Base-by-base conservation (phyloP, 2,329 filamentous ascomycete genomes). In the Claviceps sp. region DNA sequence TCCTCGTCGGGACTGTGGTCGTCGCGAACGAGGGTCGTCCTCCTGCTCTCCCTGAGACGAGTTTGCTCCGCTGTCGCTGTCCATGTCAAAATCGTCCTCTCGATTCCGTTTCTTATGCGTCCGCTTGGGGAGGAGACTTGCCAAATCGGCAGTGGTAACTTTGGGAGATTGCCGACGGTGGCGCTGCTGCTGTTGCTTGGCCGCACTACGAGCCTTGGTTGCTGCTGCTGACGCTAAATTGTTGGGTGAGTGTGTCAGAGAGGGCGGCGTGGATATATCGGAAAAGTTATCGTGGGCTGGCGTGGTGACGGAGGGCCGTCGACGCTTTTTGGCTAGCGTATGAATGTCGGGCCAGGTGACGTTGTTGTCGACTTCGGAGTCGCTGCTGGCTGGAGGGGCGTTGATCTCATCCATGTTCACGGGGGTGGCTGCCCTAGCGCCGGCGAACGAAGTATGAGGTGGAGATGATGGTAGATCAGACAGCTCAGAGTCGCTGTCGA, bases 221-320 rank as follows among this genome's bases (percentile, higher is more conserved):
- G 30, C 45, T 24, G 42, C 14, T 26, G 61, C 57, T 20, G 58
- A 57, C 1, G 65, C 63, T 54, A 70, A 74, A 58, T 84, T 34
- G 9, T 34, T 83, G 37, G 81, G 81, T 0, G 81, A 85, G 60
- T 84, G 80, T 4, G 81, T 85, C 4, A 85, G 69, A 0, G 81
- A 84, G 0, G 81, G 81, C 0, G 80, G 81, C 2, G 80, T 84
- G 1, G 81, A 84, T 11, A 79, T 67, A 46, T 79, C 73, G 0
- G 77, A 80, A n/a, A 69, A 65, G 45, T 53, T 65, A 45, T 53
- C 54, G 30, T 63, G 62, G 18, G 64, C 54, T 6, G 71, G 69
- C 1, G 70, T 71, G 14, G 63, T 63, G 14, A 64, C 55, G 2
- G 69, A 69, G 5, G 60, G 63, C 4, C 66, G 64, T 11, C 70